Conservation (phyloP, 2,329 filamentous ascomycete genomes). For the Stachybotrys elegans region DNA sequence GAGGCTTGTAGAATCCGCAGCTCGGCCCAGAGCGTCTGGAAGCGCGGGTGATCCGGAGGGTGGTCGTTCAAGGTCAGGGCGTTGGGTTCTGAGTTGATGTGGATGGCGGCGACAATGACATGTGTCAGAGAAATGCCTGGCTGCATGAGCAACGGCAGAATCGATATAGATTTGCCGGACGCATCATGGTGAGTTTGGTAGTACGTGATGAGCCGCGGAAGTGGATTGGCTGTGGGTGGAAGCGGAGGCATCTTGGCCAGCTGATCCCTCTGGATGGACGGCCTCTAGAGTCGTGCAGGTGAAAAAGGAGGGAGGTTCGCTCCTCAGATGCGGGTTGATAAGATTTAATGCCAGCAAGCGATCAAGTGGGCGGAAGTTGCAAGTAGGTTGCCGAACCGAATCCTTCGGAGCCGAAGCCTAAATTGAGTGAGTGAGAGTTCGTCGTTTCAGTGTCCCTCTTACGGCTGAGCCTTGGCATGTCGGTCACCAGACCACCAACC, state of each 20-base stretch:
- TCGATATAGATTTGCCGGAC: conserved; percentile 40
- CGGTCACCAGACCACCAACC: too few relatives aligned
- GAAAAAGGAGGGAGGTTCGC: too few relatives aligned
- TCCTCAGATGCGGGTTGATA: too few relatives aligned
- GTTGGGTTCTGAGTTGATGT: conserved; percentile 65
- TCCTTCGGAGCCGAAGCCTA: too few relatives aligned
- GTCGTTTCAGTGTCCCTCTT: too few relatives aligned
- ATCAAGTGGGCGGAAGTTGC: too few relatives aligned
- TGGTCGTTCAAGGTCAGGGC: conserved; percentile 78
- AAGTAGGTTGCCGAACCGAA: too few relatives aligned
- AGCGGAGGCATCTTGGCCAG: conserved; percentile 24
- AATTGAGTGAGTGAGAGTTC: too few relatives aligned
- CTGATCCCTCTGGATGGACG: too few relatives aligned
- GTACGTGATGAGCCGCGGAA: conserved; percentile 46
- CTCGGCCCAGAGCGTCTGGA: conserved; percentile 73
- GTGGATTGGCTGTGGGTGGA: conserved; percentile 18
- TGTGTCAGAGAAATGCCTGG: conserved; percentile 59
- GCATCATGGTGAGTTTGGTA: conserved; percentile 50
- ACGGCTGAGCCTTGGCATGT: too few relatives aligned
- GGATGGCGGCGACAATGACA: conserved; percentile 80
- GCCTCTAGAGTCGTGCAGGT: too few relatives aligned
- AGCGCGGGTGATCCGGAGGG: conserved; percentile 60
- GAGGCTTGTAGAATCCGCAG: conserved; percentile 63
- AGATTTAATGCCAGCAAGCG: too few relatives aligned
- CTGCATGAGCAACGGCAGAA: conserved; percentile 46